Conservation (phyloP, 192 early-diverging fungal genomes). For the Coemansia reversa region DNA sequence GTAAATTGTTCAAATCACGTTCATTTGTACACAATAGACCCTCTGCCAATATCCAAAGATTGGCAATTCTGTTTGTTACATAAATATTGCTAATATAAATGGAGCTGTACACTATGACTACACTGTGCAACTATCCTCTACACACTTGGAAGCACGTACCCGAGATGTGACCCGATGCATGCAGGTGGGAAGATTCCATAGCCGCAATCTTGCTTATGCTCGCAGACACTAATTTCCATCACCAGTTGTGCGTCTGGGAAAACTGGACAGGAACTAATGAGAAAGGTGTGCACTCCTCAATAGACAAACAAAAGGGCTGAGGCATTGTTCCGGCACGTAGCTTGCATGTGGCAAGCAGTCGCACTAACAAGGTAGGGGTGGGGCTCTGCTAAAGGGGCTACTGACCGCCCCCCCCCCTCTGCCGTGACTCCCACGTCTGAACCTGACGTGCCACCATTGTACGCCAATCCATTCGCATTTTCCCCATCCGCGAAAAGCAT, state of each 20-base stretch:
- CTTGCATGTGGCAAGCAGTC: neutral
- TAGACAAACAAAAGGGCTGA: constrained; percentile 6
- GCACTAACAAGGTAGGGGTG: constrained; percentile 8
- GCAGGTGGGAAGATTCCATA: neutral
- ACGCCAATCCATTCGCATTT: neutral
- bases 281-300: constrained; percentile 13
- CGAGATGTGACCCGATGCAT: neutral
- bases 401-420: constrained; percentile 2
- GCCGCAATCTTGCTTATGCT: neutral
- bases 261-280: constrained; percentile 7
- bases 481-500: constrained; percentile 12
- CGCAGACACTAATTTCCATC: neutral
- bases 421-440: constrained; percentile 23
- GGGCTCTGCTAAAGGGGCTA: constrained; percentile 8
- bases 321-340: constrained; percentile 13
- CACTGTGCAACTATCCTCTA: neutral
- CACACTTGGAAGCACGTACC: neutral
- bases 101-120: neutral
- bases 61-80: neutral
- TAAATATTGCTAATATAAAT: neutral
- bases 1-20: neutral
- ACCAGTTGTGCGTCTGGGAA: neutral
- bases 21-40: neutral
- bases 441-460: constrained; percentile 20
- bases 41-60: neutral